A percentile compares a stretch with the other conserved stretches of the same genome.
Conservation (phyloP, 768 basidiomycete genomes). For the Mrakia hoshinonis region DNA sequence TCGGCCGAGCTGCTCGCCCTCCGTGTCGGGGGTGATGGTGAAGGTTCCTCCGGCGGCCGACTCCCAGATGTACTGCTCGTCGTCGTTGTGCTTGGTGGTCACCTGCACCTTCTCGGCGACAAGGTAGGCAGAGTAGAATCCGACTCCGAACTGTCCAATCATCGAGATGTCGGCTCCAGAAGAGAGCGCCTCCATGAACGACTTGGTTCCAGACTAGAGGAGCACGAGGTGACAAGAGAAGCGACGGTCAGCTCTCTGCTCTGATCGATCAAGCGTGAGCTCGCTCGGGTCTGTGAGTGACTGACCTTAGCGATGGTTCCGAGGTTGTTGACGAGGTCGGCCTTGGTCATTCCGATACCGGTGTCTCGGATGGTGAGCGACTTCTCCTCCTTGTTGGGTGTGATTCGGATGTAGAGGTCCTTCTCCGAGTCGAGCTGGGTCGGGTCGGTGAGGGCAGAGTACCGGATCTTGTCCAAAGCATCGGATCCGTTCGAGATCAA, state of each 20-base stretch:
- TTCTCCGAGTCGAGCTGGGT: conserved; percentile 78
- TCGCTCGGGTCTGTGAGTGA: neutral
- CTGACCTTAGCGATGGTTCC: conserved; percentile 60
- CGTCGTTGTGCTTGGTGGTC: conserved; percentile 98
- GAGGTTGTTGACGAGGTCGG: conserved; percentile 98
- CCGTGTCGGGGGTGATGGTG: conserved; percentile 89
- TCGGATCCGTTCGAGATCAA: conserved; percentile 66
- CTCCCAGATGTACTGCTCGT: conserved; percentile 99
- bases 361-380: conserved; percentile 82
- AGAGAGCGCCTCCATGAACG: conserved; percentile 95
- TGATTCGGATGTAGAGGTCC: conserved; percentile 35
- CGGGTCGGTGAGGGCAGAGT: conserved; percentile 81
- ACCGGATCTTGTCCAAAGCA: conserved; percentile 95
- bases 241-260: neutral
- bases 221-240: neutral
- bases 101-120: conserved; percentile 98
- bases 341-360: conserved; percentile 99
- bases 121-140: conserved; percentile 98
- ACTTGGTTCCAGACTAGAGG: conserved; percentile 78
- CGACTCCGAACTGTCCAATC: conserved; percentile 98
- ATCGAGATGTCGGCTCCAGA: conserved; percentile 56
- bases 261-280: neutral
- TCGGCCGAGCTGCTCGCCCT: conserved; percentile 83
- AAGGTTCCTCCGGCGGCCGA: conserved; percentile 99
- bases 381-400: conserved; percentile 81